These are phyloP conservation scores for Porcisia deanei DNA, from an alignment of 208 protist species.

Conservation along the genomic window DNA sequence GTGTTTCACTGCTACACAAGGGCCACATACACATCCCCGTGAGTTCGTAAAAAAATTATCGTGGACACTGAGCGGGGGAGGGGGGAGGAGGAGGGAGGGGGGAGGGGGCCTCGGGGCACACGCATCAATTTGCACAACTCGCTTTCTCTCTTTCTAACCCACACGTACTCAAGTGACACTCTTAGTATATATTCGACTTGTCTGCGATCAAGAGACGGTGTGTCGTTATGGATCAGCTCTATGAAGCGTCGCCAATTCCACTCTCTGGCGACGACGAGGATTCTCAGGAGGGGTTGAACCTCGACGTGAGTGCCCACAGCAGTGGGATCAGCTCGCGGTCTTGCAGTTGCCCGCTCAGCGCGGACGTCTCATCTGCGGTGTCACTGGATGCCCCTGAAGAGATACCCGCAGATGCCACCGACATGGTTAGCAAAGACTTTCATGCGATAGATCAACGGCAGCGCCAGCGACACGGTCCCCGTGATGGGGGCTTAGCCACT, in stretches of 20 bases:
- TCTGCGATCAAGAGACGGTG: neutral
- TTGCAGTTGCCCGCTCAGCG: neutral
- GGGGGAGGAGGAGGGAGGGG: too few relatives aligned
- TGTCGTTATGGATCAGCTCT: slow-evolving; percentile 37
- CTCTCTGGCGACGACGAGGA: slow-evolving; percentile 21
- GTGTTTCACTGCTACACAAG: too few relatives aligned
- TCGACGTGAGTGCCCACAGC: slow-evolving; percentile 39
- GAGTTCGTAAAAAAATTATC: too few relatives aligned
- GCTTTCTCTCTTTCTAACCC: neutral
- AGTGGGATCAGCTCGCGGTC: slow-evolving; percentile 11
- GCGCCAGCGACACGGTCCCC: neutral
- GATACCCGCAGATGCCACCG: neutral
- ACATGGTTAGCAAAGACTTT: neutral
- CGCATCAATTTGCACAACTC: neutral
- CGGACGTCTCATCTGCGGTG: neutral
- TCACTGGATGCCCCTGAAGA: neutral
- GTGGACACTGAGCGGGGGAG: too few relatives aligned
- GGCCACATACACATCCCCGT: too few relatives aligned
- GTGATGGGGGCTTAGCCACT: slow-evolving; percentile 11
- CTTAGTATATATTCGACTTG: neutral
- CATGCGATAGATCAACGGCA: neutral
- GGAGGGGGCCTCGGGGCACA: too few relatives aligned
- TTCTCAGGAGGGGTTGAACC: neutral
- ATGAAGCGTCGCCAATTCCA: slow-evolving; percentile 33
- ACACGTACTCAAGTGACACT: too few relatives aligned